Conservation (phyloP, 2,329 filamentous ascomycete species). For the Paramyrothecium sp. region DNA sequence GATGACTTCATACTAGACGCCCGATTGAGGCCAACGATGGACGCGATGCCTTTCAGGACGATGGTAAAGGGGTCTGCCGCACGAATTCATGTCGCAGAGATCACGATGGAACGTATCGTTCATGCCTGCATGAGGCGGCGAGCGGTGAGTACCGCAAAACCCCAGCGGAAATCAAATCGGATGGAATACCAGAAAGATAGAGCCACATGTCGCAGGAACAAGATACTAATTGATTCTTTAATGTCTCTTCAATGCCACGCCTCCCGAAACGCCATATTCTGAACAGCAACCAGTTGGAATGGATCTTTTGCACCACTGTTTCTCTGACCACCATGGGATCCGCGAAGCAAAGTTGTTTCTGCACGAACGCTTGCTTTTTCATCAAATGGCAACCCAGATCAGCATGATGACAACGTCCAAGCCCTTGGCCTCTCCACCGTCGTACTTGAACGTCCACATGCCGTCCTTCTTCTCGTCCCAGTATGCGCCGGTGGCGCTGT, state of each 20-base stretch:
- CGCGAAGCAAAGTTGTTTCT: background rate
- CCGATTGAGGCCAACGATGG: too few relatives aligned
- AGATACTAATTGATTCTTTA: background rate
- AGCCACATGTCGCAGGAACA: background rate
- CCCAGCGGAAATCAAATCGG: too few relatives aligned
- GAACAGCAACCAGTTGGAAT: conserved; percentile 15
- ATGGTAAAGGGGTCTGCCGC: too few relatives aligned
- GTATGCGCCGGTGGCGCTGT: conserved; percentile 80
- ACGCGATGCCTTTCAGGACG: too few relatives aligned
- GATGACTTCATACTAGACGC: too few relatives aligned
- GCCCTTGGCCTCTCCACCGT: conserved; percentile 64
- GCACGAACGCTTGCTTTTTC: background rate
- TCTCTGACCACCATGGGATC: too few relatives aligned
- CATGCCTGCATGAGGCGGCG: too few relatives aligned
- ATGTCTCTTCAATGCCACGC: conserved; percentile 17
- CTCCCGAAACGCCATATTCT: conserved; percentile 23
- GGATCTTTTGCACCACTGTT: too few relatives aligned
- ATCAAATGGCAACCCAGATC: conserved; percentile 76
- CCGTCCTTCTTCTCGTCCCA: conserved; percentile 91
- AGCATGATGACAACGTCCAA: conserved; percentile 70
- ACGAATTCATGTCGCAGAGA: too few relatives aligned
- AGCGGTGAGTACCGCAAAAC: too few relatives aligned
- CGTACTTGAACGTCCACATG: conserved; percentile 88
- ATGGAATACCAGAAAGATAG: too few relatives aligned
- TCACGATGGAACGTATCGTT: too few relatives aligned